Evolutionary conservation across 768 basidiomycete species (phyloP).

Genomic region (Trametes sanguinea): DNA sequence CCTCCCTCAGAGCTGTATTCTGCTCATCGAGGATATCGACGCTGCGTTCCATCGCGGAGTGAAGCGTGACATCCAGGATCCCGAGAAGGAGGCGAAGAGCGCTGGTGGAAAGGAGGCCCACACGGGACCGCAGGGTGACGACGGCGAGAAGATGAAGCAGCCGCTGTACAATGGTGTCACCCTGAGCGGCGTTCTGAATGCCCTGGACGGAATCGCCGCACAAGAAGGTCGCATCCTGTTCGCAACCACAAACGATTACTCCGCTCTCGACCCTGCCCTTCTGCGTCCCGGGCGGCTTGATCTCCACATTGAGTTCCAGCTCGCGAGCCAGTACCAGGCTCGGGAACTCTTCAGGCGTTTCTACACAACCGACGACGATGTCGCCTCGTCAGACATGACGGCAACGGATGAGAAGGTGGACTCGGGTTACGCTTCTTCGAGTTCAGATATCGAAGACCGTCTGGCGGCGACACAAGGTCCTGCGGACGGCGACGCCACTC

Average conservation of each 20-base stretch:
- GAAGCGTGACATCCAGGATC: constrained; percentile 17
- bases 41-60: constrained; percentile 61
- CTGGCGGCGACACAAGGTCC: background rate
- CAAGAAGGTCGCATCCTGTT: constrained; percentile 39
- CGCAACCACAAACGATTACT: constrained; percentile 35
- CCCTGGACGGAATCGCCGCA: constrained; percentile 61
- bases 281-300: constrained; percentile 38
- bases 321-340: constrained; percentile 34
- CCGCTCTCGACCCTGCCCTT: constrained; percentile 37
- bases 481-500: background rate
- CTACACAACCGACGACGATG: constrained; percentile 19
- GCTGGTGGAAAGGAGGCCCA: constrained; percentile 34
- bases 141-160: constrained; percentile 29
- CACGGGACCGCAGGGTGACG: constrained; percentile 9
- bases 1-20: constrained; percentile 71
- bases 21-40: constrained; percentile 85
- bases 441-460: background rate
- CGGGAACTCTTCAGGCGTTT: constrained; percentile 37
- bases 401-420: constrained; percentile 3
- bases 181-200: constrained; percentile 74
- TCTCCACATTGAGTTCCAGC: constrained; percentile 35
- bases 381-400: background rate
- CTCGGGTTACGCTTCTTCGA: background rate
- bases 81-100: constrained; percentile 6
- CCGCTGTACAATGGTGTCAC: constrained; percentile 43